A percentile compares a stretch with the other conserved stretches of the same genome.
Evolutionary conservation across 2,329 filamentous ascomycete species (phyloP).

Genomic region (Talaromyces sp.): DNA sequence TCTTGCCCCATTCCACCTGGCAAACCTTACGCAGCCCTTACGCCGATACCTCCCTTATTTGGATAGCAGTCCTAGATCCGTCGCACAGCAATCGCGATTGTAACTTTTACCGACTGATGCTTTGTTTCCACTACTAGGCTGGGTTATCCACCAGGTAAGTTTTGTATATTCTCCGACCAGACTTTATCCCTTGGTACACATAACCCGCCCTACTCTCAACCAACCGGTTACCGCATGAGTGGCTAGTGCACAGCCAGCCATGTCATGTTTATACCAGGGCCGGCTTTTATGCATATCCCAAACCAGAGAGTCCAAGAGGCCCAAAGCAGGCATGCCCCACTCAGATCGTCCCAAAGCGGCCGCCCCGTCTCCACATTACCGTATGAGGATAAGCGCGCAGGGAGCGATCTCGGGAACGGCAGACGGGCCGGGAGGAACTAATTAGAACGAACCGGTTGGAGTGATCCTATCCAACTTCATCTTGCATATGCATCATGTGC

Average conservation of each 20-base stretch:
- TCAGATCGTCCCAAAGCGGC: not conserved
- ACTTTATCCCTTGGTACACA: no score
- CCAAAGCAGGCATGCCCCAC: not conserved
- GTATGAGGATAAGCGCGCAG: not conserved
- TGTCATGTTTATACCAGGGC: not conserved
- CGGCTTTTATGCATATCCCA: not conserved
- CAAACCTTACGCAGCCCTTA: not conserved
- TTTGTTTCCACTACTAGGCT: not conserved
- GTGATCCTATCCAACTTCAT: no score
- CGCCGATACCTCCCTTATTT: not conserved
- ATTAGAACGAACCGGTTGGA: no score
- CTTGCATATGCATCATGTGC: no score
- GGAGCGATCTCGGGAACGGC: not conserved
- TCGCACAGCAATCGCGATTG: not conserved
- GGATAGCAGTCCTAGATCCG: not conserved
- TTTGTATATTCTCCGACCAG: not conserved
- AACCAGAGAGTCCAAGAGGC: not conserved
- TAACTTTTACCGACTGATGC: not conserved
- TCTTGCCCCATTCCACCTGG: not conserved
- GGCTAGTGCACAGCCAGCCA: no score
- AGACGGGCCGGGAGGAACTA: not conserved
- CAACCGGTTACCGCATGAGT: no score
- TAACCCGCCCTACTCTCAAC: not conserved
- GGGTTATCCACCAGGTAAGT: no score
- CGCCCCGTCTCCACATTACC: not conserved